Base-by-base conservation (phyloP, 768 basidiomycete species). In the Lactarius indigo region DNA sequence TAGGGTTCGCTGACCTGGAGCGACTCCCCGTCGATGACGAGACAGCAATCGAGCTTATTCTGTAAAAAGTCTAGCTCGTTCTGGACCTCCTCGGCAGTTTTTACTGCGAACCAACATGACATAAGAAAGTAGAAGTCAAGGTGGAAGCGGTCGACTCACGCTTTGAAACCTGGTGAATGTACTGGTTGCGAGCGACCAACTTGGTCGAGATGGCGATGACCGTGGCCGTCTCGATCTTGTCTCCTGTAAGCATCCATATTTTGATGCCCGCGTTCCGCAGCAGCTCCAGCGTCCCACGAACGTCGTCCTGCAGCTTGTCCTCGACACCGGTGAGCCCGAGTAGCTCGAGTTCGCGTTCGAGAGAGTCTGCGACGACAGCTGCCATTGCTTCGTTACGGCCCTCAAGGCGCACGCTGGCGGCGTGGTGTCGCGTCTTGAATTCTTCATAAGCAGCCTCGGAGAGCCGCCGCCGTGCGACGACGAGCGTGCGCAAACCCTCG, bases 171-270 rank as follows among this genome's bases (percentile, higher is more conserved):
- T 97, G 95, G 73, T 98, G 95, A 39, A 99, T 97, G 74, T 97
- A 98, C 76, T 99, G 97, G 72, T 94, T 94, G 72, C 97, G 84
- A 28, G 93, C 90, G 9, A 98, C 97, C 59, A 98, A 80, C 75
- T 98, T 98, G 8, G 93, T 97, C 42, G 95, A 97, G 69, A 98
- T 94, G 5, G 96, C 96, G 73, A 99, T 99, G 77, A 95, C 96
- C 42, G 96, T 89, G 5, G 97, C 97, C 3, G 97, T 99, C 81
- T 99, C 97, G 59, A 98, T 94, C 80, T 98, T 99, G 78, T 99
- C 97, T 1, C 97, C 96, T 0, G 97, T 99, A 72, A 98, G 81
- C 97, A 98, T 98, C 97, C 97, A 99, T 65, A 99, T 98, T 83
- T 92, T 97, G 78, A 99, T 88, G 5, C 96, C 96, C 0, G 96